phyloP scores from a whole-genome alignment of 2,329 filamentous ascomycete genomes.

The Phaeosphaeriaceae sp. region DNA sequence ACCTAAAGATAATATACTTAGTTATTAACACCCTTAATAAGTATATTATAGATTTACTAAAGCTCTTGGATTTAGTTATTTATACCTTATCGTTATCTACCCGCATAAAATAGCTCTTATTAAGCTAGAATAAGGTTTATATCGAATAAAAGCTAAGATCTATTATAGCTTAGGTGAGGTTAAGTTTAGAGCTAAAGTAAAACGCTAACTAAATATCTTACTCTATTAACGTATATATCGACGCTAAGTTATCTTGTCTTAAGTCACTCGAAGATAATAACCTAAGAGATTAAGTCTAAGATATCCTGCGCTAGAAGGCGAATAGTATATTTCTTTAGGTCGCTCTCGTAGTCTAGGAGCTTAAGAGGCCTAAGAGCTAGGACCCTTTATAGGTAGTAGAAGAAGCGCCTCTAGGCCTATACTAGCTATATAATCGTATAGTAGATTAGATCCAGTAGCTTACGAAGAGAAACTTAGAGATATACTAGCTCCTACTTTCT shows the following conservation, averaged over 20 bases:
- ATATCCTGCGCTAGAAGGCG: no score
- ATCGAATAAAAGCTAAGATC: slow-evolving; percentile 40
- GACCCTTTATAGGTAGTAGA: slow-evolving; percentile 2
- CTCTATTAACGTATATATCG: no score
- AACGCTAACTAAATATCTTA: slow-evolving; percentile 38
- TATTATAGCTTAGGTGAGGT: no score
- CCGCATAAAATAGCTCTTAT: neutral
- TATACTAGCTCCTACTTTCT: slow-evolving; percentile 45
- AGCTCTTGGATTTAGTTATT: neutral
- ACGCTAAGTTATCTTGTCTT: slow-evolving; percentile 20
- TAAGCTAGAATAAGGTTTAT: slow-evolving; percentile 14
- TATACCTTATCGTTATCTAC: slow-evolving; percentile 8
- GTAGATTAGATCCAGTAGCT: slow-evolving; percentile 39
- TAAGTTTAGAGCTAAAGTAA: slow-evolving; percentile 35
- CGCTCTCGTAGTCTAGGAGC: slow-evolving; percentile 3
- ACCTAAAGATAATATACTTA: slow-evolving; percentile 4
- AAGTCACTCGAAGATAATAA: slow-evolving; percentile 40
- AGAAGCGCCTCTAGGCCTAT: slow-evolving; percentile 40
- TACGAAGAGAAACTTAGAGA: slow-evolving; percentile 8
- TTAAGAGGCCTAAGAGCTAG: slow-evolving; percentile 38
- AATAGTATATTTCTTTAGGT: no score
- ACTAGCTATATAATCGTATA: slow-evolving; percentile 51
- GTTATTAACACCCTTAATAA: slow-evolving; percentile 18
- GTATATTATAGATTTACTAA: slow-evolving; percentile 6
- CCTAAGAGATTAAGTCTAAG: no score